Evolutionary conservation across 2,329 filamentous ascomycete genomes (phyloP), one percentile per base, ranked within the genome.

Genomic region (Penicillium rolfsii): DNA sequence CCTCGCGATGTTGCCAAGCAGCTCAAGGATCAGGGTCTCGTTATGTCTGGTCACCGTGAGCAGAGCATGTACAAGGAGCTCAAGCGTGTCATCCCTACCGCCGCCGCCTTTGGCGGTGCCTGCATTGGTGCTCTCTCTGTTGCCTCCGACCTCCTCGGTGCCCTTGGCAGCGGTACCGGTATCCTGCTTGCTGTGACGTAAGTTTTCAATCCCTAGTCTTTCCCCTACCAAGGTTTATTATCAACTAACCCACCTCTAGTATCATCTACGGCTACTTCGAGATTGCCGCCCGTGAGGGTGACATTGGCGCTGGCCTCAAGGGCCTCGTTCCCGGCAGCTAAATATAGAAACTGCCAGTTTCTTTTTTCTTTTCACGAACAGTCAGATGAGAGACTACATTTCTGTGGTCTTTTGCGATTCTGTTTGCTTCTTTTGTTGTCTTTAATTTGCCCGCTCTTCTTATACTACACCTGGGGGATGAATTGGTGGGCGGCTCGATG

Each of bases 11-110:
- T 99, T 69, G 95, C 95, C 74, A 99, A 99, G 88, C 95, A 98
- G 84, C 89, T 99, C 79, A 99, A 99, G 89, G 96, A 99, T 76
- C 95, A 99, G 83, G 95, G 95, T 77, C 89, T 99, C 61, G 94
- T 99, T 71, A 99, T 99, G 96, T 94, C 95, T 74, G 95, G 95
- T 76, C 95, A 99, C 85, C 91, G 95, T 83, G 96, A 99, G 80
- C 94, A 98, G 86, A 96, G 91, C 85, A 99, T 99, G 95, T 99
- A 99, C 88, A 96, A 96, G 86, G 95, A 99, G 83, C 88, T 99
- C 67, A 99, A 99, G 91, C 91, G 95, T 75, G 95, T 99, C 73
- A 99, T 99, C 68, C 96, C 95, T 66, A 98, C 95, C 63, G 96
- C 95, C 64, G 95, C 95, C 67, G 95, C 96, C 73, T 99, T 99